Evolutionary conservation across 176 grass and related monocot genomes (phyloP).

Genomic region (Melocanna baccifera): DNA sequence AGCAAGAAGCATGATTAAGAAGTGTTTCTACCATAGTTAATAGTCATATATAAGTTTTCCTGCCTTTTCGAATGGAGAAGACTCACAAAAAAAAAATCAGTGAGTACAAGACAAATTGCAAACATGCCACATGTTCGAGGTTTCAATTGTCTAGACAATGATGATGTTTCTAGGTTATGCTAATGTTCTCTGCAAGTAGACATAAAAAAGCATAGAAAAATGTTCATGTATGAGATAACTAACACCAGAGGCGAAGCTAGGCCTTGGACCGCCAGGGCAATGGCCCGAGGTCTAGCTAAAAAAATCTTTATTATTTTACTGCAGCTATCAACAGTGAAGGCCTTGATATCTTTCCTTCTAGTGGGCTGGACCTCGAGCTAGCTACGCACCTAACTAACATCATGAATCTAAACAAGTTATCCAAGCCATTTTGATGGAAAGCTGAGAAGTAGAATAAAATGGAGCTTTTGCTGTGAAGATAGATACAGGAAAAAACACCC

Average conservation of each 20-base stretch:
- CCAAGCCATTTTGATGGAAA: background rate
- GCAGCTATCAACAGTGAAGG: too few relatives aligned
- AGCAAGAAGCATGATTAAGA: too few relatives aligned
- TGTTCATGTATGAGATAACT: background rate
- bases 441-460: background rate
- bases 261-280: too few relatives aligned
- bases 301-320: too few relatives aligned
- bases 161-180: background rate
- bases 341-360: too few relatives aligned
- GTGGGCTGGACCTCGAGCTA: too few relatives aligned
- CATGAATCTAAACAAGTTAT: background rate
- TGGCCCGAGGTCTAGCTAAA: too few relatives aligned
- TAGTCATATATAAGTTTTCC: background rate
- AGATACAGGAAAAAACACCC: too few relatives aligned
- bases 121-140: background rate
- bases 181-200: background rate
- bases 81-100: background rate
- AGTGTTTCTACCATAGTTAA: too few relatives aligned
- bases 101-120: background rate
- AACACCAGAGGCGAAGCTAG: too few relatives aligned
- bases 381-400: too few relatives aligned
- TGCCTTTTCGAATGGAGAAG: background rate
- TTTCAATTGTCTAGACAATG: background rate
- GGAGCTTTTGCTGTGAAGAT: background rate
- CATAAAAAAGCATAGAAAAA: background rate